Conservation (phyloP, 192 early-diverging fungal genomes). For the Mortierella alpina region DNA sequence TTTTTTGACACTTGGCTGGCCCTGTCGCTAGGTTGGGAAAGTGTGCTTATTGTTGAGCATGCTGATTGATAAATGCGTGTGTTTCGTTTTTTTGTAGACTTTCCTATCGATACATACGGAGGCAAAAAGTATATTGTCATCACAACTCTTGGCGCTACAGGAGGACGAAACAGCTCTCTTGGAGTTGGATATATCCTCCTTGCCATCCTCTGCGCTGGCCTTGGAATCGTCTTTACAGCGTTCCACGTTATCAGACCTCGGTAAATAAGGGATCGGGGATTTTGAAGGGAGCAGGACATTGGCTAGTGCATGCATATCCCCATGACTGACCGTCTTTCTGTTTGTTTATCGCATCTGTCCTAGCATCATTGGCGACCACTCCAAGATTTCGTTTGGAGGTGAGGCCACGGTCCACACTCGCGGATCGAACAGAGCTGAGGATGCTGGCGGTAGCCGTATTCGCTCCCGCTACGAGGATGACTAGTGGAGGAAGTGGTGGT, state of each 20-base stretch:
- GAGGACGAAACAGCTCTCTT: constrained; percentile 95
- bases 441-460: constrained; percentile 44
- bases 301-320: no score
- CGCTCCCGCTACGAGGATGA: constrained; percentile 51
- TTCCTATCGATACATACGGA: constrained; percentile 84
- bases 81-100: constrained; percentile 67
- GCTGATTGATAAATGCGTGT: neutral
- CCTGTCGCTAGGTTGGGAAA: neutral
- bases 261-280: no score
- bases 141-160: constrained; percentile 89
- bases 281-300: neutral
- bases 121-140: constrained; percentile 97
- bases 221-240: constrained; percentile 91
- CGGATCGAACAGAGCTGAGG: constrained; percentile 27
- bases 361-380: constrained; percentile 80
- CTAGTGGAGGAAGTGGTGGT: neutral
- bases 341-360: neutral
- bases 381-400: constrained; percentile 74
- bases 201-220: constrained; percentile 85
- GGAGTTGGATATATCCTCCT: constrained; percentile 93
- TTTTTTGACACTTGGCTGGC: neutral
- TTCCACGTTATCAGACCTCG: constrained; percentile 93
- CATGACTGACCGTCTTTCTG: neutral
- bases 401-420: constrained; percentile 56
- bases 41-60: neutral